These are phyloP conservation scores for Trypanosomatidae sp. DNA, from an alignment of 208 protist genomes.

Conservation along the genomic window DNA sequence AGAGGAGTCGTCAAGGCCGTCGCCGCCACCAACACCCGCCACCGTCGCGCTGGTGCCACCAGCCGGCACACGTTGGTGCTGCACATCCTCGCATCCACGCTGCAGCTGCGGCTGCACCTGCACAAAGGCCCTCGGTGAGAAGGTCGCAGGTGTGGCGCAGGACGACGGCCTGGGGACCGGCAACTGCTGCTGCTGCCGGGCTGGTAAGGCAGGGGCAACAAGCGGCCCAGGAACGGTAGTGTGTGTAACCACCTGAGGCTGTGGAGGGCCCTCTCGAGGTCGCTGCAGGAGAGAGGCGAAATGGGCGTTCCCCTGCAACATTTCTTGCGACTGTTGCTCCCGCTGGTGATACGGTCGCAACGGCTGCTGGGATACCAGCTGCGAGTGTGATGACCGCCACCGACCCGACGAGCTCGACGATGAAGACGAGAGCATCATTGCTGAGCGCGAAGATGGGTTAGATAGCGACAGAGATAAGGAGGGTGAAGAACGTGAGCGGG, in stretches of 20 bases:
- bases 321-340: background rate
- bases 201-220: background rate
- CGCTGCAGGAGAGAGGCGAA: background rate
- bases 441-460: conserved; percentile 3
- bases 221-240: background rate
- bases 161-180: background rate
- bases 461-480: conserved; percentile 20
- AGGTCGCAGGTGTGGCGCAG: background rate
- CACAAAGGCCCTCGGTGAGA: background rate
- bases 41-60: background rate
- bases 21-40: background rate
- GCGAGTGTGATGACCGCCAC: background rate
- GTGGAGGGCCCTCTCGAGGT: background rate
- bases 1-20: background rate
- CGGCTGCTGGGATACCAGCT: background rate
- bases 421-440: conserved; percentile 7
- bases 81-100: background rate
- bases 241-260: background rate
- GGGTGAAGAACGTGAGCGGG: conserved; percentile 17
- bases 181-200: background rate
- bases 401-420: conserved; percentile 3
- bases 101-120: background rate
- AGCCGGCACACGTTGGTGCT: background rate
- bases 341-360: background rate
- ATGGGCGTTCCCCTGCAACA: background rate